Percentiles rank a stretch among this genome's conserved stretches.
phyloP scores from a whole-genome alignment of 1,284 basidiomycete genomes.

The Ganoderma resinaceum region DNA sequence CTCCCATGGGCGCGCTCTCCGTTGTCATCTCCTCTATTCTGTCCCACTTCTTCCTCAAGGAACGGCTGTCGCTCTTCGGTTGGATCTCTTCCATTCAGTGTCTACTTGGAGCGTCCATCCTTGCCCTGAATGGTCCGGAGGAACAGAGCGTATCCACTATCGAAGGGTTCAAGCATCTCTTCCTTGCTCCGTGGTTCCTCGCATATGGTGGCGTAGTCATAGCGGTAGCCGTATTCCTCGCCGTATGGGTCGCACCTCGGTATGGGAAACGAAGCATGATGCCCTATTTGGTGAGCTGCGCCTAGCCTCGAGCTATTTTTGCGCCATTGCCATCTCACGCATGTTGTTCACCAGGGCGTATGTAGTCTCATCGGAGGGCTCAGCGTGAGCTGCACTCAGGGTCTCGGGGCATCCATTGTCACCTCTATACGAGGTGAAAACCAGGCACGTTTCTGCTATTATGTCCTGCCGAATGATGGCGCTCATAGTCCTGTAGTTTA shows the following conservation, averaged over 20 bases:
- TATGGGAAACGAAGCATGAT: constrained; percentile 74
- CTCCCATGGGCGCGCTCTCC: constrained; percentile 71
- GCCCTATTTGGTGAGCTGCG: constrained; percentile 49
- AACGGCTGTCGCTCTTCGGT: constrained; percentile 65
- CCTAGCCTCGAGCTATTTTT: not conserved
- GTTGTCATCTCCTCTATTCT: constrained; percentile 76
- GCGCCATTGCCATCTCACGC: not conserved
- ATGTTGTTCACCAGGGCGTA: constrained; percentile 41
- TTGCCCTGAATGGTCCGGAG: constrained; percentile 69
- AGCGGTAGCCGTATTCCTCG: constrained; percentile 42
- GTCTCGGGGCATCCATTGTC: constrained; percentile 69
- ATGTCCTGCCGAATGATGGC: not conserved
- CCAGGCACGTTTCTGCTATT: constrained; percentile 31
- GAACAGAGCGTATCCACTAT: constrained; percentile 67
- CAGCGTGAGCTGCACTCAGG: constrained; percentile 71
- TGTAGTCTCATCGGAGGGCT: constrained; percentile 75
- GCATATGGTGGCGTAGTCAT: constrained; percentile 57
- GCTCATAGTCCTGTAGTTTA: constrained; percentile 44
- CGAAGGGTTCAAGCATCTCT: constrained; percentile 62
- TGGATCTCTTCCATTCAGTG: constrained; percentile 70
- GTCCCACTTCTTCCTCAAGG: constrained; percentile 74
- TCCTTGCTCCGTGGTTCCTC: constrained; percentile 69
- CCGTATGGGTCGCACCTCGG: constrained; percentile 56
- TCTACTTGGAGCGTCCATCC: constrained; percentile 46
- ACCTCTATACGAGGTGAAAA: constrained; percentile 63